Evolutionary conservation across 495 filamentous ascomycete genomes (phyloP), one percentile per base, ranked within the genome.

Genomic region (Pseudotulostoma volvatum): DNA sequence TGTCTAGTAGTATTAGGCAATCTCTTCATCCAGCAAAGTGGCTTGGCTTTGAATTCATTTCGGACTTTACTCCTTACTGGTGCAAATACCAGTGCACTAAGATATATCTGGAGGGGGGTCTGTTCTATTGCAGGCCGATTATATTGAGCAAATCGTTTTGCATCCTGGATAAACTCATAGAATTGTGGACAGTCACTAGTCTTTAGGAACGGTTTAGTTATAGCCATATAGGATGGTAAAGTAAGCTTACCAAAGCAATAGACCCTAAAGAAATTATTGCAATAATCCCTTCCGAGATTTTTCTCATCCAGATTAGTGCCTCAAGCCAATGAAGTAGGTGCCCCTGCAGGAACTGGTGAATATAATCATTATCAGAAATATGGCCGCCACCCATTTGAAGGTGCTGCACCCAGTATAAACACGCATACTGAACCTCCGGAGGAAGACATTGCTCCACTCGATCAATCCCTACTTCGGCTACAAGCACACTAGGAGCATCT

Each of bases 21-120:
- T n/a, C n/a, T n/a, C n/a, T n/a, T n/a, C n/a, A n/a, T n/a, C n/a
- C n/a, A n/a, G n/a, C n/a, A n/a, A n/a, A n/a, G n/a, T n/a, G n/a
- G n/a, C n/a, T n/a, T n/a, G n/a, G n/a, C n/a, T n/a, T n/a, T n/a
- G n/a, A n/a, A n/a, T n/a, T n/a, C n/a, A n/a, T n/a, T n/a, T n/a
- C n/a, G n/a, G n/a, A n/a, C n/a, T n/a, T n/a, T 18, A 33, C 55
- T 58, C 2, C 11, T 20, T 5, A 23, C 30, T 11, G 52, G 59
- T 14, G 46, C 43, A 33, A 62, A 63, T n/a, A n/a, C n/a, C n/a
- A n/a, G n/a, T n/a, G n/a, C n/a, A 9, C 54, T 11, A 13, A 61
- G 50, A 8, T 52, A 45, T 18, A 45, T 47, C 38, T 18, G 21
- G 37, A 59, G 59, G 44, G 40, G 63, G 54, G 7, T 44, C 31